phyloP scores from a whole-genome alignment of 129 eudicot species.

The Smallanthus sonchifolius region DNA sequence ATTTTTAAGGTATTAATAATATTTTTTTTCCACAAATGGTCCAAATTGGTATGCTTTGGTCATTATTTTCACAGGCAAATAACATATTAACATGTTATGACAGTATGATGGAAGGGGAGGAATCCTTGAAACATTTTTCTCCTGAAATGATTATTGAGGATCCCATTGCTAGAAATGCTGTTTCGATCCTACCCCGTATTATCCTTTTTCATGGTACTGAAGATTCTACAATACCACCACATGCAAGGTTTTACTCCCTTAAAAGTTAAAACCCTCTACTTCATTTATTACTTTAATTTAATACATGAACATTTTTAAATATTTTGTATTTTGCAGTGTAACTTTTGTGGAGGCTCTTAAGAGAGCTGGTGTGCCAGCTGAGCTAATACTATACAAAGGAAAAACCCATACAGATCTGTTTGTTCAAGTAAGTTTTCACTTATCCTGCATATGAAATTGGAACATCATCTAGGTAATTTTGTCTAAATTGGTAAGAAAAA shows the following conservation, averaged over 20 bases:
- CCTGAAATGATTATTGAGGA: conserved; percentile 62
- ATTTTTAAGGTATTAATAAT: conserved; percentile 54
- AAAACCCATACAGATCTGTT: conserved; percentile 80
- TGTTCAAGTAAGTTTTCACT: conserved; percentile 52
- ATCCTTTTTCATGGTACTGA: conserved; percentile 76
- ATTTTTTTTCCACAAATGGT: not conserved
- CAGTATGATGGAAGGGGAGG: conserved; percentile 88
- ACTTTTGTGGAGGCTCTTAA: conserved; percentile 55
- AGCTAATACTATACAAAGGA: conserved; percentile 57
- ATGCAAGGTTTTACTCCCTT: conserved; percentile 53
- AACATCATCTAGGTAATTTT: not conserved
- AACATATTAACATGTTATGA: conserved; percentile 12
- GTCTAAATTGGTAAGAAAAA: not conserved
- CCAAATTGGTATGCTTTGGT: not conserved
- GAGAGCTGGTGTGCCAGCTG: conserved; percentile 55
- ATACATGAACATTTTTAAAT: not conserved
- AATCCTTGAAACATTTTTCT: conserved; percentile 53
- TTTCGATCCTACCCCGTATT: conserved; percentile 54
- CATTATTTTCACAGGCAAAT: not conserved
- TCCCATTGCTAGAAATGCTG: conserved; percentile 33
- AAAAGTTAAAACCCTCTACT: not conserved
- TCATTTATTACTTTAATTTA: not conserved
- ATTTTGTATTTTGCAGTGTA: conserved; percentile 40
- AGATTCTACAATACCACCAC: conserved; percentile 60
- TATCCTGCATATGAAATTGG: not conserved